Evolutionary conservation across 345 rosid genomes (phyloP).

Genomic region (Eucalyptus tenuipes): DNA sequence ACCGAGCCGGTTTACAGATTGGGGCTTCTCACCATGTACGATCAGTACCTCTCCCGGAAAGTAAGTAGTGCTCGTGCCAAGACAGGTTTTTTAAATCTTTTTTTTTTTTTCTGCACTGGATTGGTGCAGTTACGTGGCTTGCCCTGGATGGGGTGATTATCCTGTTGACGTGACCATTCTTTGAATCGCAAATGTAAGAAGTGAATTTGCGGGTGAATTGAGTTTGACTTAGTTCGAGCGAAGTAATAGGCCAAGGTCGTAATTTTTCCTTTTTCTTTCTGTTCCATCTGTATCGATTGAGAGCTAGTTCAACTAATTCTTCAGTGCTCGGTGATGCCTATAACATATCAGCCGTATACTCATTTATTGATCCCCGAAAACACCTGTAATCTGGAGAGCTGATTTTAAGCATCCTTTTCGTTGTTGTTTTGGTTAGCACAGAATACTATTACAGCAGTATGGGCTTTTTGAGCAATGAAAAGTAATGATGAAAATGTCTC

Average conservation of each 20-base stretch:
- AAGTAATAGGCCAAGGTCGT: background rate
- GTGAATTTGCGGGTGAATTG: background rate
- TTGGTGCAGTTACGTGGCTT: background rate
- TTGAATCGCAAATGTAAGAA: background rate
- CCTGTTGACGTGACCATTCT: background rate
- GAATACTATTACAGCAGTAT: background rate
- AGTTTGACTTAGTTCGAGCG: background rate
- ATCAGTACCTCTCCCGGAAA: slow-evolving; percentile 82
- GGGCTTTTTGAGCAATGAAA: background rate
- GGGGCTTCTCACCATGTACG: slow-evolving; percentile 94
- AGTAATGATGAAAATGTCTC: background rate
- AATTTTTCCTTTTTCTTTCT: background rate
- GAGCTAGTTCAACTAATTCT: background rate
- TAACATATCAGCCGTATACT: background rate
- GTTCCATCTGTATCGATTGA: background rate
- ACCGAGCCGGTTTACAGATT: slow-evolving; percentile 78
- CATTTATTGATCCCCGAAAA: background rate
- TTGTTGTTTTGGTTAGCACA: background rate
- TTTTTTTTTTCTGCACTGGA: background rate
- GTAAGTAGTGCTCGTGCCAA: slow-evolving; percentile 6
- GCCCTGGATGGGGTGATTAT: background rate
- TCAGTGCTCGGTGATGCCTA: background rate
- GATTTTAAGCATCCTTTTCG: background rate
- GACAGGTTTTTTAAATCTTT: too few relatives aligned
- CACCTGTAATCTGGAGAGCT: background rate